A percentile compares a stretch with the other conserved stretches of the same genome.
phyloP scores from a whole-genome alignment of 2,329 filamentous ascomycete genomes.

The Penicillium sp. region DNA sequence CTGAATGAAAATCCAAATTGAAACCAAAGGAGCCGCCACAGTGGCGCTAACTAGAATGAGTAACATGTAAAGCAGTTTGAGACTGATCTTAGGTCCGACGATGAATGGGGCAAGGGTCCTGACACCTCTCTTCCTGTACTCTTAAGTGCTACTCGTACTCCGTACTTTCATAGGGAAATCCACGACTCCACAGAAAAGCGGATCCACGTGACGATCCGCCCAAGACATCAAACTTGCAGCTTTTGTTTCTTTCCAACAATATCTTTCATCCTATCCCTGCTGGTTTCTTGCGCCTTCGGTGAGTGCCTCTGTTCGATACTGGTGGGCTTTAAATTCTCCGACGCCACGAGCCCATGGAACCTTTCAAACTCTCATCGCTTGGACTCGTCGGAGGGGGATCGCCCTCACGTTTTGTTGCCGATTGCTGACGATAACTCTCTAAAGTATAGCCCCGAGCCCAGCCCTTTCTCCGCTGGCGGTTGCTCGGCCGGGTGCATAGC shows the following conservation, averaged over 20 bases:
- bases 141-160: not conserved
- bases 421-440: conserved; percentile 6
- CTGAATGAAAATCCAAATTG: not conserved
- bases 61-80: not conserved
- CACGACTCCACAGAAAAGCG: conserved; percentile 11
- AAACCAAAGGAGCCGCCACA: not conserved
- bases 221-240: conserved; percentile 10
- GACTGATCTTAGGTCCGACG: conserved; percentile 1
- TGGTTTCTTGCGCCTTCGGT: conserved; percentile 2
- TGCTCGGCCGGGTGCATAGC: conserved; percentile 1
- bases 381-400: conserved; percentile 15
- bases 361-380: conserved; percentile 7
- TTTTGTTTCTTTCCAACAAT: conserved; percentile 3
- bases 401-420: conserved; percentile 3
- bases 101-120: not conserved
- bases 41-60: not conserved
- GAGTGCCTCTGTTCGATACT: not conserved
- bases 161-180: not conserved
- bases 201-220: conserved; percentile 15
- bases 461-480: conserved; percentile 2
- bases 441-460: conserved; percentile 1
- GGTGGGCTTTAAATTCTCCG: conserved; percentile 3
- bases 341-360: conserved; percentile 9
- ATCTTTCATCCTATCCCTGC: conserved; percentile 5
- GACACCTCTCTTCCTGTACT: not conserved